These are phyloP conservation scores for Colletotrichum costaricense DNA, from an alignment of 2,329 filamentous ascomycete genomes.

Conservation along the genomic window DNA sequence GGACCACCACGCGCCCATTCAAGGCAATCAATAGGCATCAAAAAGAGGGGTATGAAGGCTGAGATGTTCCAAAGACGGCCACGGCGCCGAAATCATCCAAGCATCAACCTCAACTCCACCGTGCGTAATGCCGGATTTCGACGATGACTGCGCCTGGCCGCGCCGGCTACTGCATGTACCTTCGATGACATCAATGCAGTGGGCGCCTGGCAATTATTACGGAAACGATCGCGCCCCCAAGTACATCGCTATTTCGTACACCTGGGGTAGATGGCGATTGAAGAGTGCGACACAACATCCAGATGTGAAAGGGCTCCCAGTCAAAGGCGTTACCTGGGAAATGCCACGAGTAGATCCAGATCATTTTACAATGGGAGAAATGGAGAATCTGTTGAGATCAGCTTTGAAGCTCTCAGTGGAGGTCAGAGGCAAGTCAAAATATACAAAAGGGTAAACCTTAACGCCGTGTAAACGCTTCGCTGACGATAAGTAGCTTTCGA, in stretches of 20 bases:
- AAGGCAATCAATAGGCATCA: background rate
- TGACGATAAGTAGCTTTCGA: background rate
- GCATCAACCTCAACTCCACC: background rate
- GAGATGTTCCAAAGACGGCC: background rate
- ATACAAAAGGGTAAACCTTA: no score
- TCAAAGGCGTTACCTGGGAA: background rate
- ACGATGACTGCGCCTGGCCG: background rate
- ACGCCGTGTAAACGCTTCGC: no score
- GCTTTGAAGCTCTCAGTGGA: background rate
- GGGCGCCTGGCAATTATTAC: background rate
- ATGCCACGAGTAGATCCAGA: background rate
- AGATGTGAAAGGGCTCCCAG: background rate
- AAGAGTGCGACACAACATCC: background rate
- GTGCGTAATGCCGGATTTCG: background rate
- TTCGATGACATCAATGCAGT: background rate
- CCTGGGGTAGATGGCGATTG: background rate
- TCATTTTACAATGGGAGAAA: background rate
- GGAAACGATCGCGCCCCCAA: background rate
- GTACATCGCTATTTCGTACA: background rate
- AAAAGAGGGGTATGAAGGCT: background rate
- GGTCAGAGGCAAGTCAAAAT: no score
- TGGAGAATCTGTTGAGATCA: background rate
- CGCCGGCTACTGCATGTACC: background rate
- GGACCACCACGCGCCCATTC: background rate
- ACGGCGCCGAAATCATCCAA: background rate